Evolutionary conservation across 208 protist genomes (phyloP), one percentile per base, ranked within the genome.

Genomic region (Acanthamoeba castellanii): DNA sequence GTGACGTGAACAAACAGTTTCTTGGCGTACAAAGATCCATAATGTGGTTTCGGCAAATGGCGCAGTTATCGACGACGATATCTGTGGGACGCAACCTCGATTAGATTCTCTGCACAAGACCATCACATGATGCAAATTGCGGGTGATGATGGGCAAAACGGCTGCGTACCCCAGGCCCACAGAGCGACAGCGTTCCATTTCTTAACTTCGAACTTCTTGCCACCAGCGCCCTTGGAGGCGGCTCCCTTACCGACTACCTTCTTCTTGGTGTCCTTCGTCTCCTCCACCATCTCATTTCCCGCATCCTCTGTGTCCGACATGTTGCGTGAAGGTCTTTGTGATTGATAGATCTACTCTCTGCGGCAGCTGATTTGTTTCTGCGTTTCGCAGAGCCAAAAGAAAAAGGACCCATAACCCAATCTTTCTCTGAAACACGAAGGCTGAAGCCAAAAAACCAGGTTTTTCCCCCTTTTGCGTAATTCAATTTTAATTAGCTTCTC

Each of bases 1-100:
- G n/a, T 37, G 20, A 22, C 16, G 72, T 45, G 8, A 45, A 47
- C 14, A 81, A 81, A 81, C 11, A 84, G 22, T 7, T 0, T 13
- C 3, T 22, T 32, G 20, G 22, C 94, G 18, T 96, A 95, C 99
- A 99, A 11, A 99, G 95, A 87, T 99, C 99, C 99, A 99, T 99
- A 90, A 99, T 99, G 95, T 99, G 99, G 85, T 99, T 99, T 94
- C 99, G 96, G 96, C 99, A 99, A 96, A 99, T 99, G 27, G 99
- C 99, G 90, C 99, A 99, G 25, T 99, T 99, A 95, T 99, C 99
- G 13, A 99, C 99, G 61, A 99, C 98, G 95, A 99, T 99, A 96
- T 99, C 97, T 97, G 78, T 47, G 16, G 22, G 42, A 45, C 42
- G 42, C 42, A 45, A 45, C 42, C 42, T 78, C 37, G 14, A 25